phyloP scores from a whole-genome alignment of 768 basidiomycete species.

The Tricholoma sp. region DNA sequence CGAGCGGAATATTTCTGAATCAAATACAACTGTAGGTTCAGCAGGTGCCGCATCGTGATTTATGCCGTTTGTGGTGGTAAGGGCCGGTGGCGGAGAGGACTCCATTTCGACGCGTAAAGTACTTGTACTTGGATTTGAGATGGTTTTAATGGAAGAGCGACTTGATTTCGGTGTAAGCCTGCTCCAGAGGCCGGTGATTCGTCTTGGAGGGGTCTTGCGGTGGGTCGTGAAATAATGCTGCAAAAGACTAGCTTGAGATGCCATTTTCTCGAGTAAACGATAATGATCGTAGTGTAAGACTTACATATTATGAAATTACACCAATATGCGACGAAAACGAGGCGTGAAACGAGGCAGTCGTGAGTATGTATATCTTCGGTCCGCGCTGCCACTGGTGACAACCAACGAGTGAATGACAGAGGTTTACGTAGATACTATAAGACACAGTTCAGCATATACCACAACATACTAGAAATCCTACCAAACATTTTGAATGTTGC shows the following conservation, averaged over 20 bases:
- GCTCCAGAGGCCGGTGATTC: slow-evolving; percentile 15
- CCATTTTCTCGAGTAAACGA: slow-evolving; percentile 8
- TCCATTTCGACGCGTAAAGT: slow-evolving; percentile 1
- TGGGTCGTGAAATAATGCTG: slow-evolving; percentile 24
- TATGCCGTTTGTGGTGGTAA: slow-evolving; percentile 20
- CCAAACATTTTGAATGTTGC: background rate
- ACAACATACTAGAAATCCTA: background rate
- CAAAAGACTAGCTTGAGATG: slow-evolving; percentile 17
- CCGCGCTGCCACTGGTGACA: background rate
- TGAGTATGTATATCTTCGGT: background rate
- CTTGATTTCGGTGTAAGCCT: slow-evolving; percentile 6
- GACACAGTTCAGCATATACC: background rate
- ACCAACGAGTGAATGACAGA: background rate
- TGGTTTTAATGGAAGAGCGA: slow-evolving; percentile 11
- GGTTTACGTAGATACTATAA: background rate
- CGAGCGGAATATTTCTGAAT: slow-evolving; percentile 61
- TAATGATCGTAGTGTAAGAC: background rate
- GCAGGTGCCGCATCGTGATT: slow-evolving; percentile 20
- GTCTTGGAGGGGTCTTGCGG: slow-evolving; percentile 21
- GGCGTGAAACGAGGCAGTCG: background rate
- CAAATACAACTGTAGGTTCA: slow-evolving; percentile 42
- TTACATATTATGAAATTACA: slow-evolving; percentile 1
- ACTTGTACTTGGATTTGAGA: background rate
- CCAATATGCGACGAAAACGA: background rate
- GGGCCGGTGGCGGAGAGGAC: slow-evolving; percentile 8